Evolutionary conservation across 192 early-diverging fungal species (phyloP), one percentile per base, ranked within the genome.

Genomic region (Coemansia sp.): DNA sequence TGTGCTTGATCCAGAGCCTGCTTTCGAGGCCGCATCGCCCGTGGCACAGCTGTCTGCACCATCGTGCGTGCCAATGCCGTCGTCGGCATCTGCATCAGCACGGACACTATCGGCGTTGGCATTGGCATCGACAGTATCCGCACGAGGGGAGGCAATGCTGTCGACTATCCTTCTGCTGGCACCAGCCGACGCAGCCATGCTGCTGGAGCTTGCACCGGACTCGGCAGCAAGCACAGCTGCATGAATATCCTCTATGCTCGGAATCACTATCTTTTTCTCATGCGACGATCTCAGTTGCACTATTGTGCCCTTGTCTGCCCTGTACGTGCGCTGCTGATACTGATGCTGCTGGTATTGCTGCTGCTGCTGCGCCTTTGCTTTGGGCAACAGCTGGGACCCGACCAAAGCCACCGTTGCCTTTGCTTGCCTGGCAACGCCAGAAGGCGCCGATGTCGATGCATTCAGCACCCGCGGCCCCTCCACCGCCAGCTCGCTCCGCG

Each of bases 221-320:
- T 48, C 55, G 41, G 59, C 31, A 30, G 33, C 62, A 47, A 56
- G 61, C 36, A 33, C 65, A 47, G 64, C 70, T 62, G 58, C 67
- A 65, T 68, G 70, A 55, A 79, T 56, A 41, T 55, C 76, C 28
- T 73, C 70, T 20, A 70, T 38, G 33, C 53, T 57, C 25, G 77
- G 71, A 48, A 80, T 80, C 29, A 65, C 62, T 57, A 74, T 55
- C 62, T 54, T 70, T 50, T 61, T 59, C 34, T 59, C 50, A 22
- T 65, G 47, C 50, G 76, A 62, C 70, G 71, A 80, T 80, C 77
- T 55, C 68, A 80, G 62, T 50, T 63, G 71, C 77, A 80, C 77
- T 70, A 80, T 80, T 67, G 77, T 80, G 40, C 77, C 71, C 50
- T 69, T 74, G 71, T 72, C 71, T 63, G 70, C 61, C 61, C 56